These are phyloP conservation scores for Persicaria tinctoria DNA, from an alignment of 148 eudicot genomes.

Conservation along the genomic window DNA sequence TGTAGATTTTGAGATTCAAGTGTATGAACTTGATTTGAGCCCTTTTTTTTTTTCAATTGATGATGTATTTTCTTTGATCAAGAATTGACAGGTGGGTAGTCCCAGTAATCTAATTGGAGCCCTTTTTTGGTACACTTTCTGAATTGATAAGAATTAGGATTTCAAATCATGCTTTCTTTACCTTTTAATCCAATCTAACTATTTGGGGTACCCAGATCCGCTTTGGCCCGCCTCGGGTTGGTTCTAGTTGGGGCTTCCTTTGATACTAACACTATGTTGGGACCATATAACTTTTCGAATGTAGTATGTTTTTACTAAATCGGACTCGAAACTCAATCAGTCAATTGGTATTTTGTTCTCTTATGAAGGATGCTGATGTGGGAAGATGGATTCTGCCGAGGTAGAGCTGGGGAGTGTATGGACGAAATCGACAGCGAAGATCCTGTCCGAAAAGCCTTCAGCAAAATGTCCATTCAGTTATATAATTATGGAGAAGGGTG, in stretches of 20 bases:
- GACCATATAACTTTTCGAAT: neutral
- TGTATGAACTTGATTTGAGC: conserved; percentile 2
- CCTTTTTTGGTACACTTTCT: neutral
- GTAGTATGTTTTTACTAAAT: neutral
- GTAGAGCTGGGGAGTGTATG: conserved; percentile 67
- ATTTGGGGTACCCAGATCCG: neutral
- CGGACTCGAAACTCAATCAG: neutral
- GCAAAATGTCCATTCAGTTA: conserved; percentile 98
- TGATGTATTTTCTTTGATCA: neutral
- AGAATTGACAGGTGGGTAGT: neutral
- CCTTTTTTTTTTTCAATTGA: neutral
- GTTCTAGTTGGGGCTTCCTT: neutral
- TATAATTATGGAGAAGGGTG: conserved; percentile 99
- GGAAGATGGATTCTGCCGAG: conserved; percentile 98
- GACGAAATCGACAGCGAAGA: conserved; percentile 81
- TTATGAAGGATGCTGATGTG: conserved; percentile 96
- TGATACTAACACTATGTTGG: neutral
- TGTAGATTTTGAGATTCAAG: neutral
- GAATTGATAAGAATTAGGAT: neutral
- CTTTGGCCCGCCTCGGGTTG: too few relatives aligned
- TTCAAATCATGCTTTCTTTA: neutral
- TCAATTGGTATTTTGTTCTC: conserved; percentile 11
- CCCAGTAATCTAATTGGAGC: conserved; percentile 1
- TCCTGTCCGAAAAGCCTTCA: conserved; percentile 89
- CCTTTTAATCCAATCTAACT: neutral